These are phyloP conservation scores for Xylariaceae sp. DNA, from an alignment of 2,329 filamentous ascomycete genomes.

Conservation along the genomic window DNA sequence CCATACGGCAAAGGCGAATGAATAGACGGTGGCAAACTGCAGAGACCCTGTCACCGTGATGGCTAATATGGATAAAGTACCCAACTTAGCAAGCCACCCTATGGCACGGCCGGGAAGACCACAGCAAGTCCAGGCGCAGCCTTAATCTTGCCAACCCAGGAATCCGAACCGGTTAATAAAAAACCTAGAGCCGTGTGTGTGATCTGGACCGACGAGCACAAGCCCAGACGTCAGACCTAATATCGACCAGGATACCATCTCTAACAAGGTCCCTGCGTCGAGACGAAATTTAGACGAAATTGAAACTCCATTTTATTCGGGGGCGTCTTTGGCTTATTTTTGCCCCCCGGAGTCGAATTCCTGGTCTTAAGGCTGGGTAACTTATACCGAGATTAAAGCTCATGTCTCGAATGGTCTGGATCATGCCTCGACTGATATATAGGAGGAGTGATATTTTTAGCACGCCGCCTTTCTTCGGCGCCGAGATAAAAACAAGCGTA, in stretches of 20 bases:
- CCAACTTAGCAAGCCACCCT: too few relatives aligned
- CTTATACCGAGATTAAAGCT: slow-evolving; percentile 9
- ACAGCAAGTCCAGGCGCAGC: too few relatives aligned
- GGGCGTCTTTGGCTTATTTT: too few relatives aligned
- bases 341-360: too few relatives aligned
- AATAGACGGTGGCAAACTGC: too few relatives aligned
- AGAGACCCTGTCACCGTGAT: too few relatives aligned
- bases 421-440: slow-evolving; percentile 1
- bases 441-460: slow-evolving; percentile 17
- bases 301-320: slow-evolving; percentile 1
- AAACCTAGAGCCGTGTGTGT: slow-evolving; percentile 1
- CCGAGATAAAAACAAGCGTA: slow-evolving; percentile 9
- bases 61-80: slow-evolving; percentile 21
- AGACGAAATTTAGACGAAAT: too few relatives aligned
- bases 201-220: slow-evolving; percentile 23
- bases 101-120: too few relatives aligned
- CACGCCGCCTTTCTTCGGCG: slow-evolving; percentile 3
- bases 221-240: slow-evolving; percentile 25
- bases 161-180: slow-evolving; percentile 20
- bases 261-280: slow-evolving; percentile 2
- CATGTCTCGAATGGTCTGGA: slow-evolving; percentile 18
- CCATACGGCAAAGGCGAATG: neutral
- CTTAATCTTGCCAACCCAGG: slow-evolving; percentile 2
- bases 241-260: slow-evolving; percentile 12
- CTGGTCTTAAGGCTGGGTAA: neutral